Evolutionary conservation across 2,329 filamentous ascomycete genomes (phyloP).

Genomic region (Sordariomycetes sp.): DNA sequence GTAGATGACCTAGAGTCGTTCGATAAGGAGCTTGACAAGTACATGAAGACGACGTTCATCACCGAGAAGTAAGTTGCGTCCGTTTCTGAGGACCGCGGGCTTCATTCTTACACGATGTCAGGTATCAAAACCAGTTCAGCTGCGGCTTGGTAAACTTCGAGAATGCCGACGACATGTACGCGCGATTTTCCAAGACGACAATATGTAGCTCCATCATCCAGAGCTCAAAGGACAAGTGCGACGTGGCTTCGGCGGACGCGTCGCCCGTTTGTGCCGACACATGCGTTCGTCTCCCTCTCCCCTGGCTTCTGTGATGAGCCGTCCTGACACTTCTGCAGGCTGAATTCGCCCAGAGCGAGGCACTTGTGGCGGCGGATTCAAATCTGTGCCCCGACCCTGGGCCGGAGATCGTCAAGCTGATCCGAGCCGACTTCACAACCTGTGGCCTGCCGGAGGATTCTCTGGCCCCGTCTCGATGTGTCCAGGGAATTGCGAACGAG

Average conservation of each 20-base stretch:
- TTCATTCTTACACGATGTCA: slow-evolving; percentile 22
- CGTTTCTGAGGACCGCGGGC: neutral
- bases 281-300: slow-evolving; percentile 39
- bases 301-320: neutral
- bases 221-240: slow-evolving; percentile 65
- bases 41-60: slow-evolving; percentile 66
- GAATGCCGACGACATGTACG: slow-evolving; percentile 75
- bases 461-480: slow-evolving; percentile 61
- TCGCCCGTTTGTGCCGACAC: slow-evolving; percentile 79
- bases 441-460: slow-evolving; percentile 77
- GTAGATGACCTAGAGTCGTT: slow-evolving; percentile 71
- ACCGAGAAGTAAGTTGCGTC: slow-evolving; percentile 56
- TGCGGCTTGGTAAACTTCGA: slow-evolving; percentile 68
- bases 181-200: slow-evolving; percentile 83
- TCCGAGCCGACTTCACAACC: slow-evolving; percentile 84
- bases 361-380: slow-evolving; percentile 66
- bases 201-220: slow-evolving; percentile 93
- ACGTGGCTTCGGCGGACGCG: slow-evolving; percentile 51
- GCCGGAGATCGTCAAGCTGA: slow-evolving; percentile 58
- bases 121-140: slow-evolving; percentile 73
- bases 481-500: slow-evolving; percentile 71
- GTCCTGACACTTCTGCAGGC: slow-evolving; percentile 39
- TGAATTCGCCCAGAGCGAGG: slow-evolving; percentile 79
- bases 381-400: slow-evolving; percentile 60
- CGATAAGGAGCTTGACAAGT: slow-evolving; percentile 61